Base-by-base conservation (phyloP, 1,284 basidiomycete species). In the Uromyces viciae-fabae region DNA sequence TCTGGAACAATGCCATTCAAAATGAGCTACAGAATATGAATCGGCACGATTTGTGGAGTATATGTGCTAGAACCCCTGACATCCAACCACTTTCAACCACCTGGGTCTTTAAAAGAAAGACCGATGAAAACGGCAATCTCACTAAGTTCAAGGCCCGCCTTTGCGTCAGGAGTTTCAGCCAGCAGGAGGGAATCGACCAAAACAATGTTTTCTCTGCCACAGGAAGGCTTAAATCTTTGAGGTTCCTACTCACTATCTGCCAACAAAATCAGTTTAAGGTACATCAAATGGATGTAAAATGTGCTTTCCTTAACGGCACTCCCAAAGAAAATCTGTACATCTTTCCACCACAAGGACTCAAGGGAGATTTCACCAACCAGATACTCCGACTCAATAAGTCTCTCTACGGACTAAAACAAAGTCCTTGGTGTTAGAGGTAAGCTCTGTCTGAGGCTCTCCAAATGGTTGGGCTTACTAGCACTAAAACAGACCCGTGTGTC, bases 341-440 rank as follows among this genome's bases (percentile, higher is more conserved):
- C 17, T 62, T 31, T 9, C 58, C 28, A n/a, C 25, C 17, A 14
- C 58, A 28, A 31, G 58, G 58, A 11, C 7, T 33, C 19, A n/a
- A n/a, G n/a, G n/a, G n/a, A n/a, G n/a, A n/a, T n/a, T n/a, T n/a
- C n/a, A n/a, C n/a, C 3, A 42, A 22, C 5, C 11, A 40, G 8
- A 25, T 68, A 15, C 42, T 68, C 36, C 7, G 38, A 40, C n/a
- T 68, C 5, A 68, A 46, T n/a, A 68, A 68, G 42, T 68, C 64
- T 3, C 64, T 68, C 36, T 68, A 68, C n/a, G 36, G 64, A 3
- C n/a, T 68, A 3, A 68, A 68, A 68, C 64, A 46, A n/a, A 68
- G 64, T 22, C 64, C 64, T 25, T n/a, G n/a, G 28, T 33, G 28
- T 28, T 28, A 11, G 42, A 22, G 31, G 17, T 15, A 31, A n/a